Percentiles rank a stretch among this genome's conserved stretches.
Conservation (phyloP, 352 stramenopile genomes). For the Peronosclerospora sorghi region DNA sequence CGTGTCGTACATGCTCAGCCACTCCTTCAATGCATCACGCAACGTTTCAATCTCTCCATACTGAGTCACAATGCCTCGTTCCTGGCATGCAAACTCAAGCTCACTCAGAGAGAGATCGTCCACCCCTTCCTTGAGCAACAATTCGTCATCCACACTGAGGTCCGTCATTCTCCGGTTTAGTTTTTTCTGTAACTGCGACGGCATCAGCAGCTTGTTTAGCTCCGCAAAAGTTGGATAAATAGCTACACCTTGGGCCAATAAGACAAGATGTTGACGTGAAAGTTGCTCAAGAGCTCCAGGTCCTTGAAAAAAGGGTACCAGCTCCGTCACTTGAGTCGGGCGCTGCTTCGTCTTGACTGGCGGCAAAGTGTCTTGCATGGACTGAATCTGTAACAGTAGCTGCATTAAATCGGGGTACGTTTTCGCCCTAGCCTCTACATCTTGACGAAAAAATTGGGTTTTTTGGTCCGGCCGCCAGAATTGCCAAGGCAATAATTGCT, state of each 20-base stretch:
- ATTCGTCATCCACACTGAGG: slow-evolving; percentile 60
- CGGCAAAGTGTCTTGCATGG: slow-evolving; percentile 36
- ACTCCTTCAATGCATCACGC: slow-evolving; percentile 40
- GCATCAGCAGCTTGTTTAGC: slow-evolving; percentile 35
- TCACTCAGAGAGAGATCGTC: slow-evolving; percentile 64
- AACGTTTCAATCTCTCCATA: slow-evolving; percentile 59
- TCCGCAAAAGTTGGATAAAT: slow-evolving; percentile 49
- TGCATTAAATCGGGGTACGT: slow-evolving; percentile 54
- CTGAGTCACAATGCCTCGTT: slow-evolving; percentile 56
- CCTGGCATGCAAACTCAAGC: slow-evolving; percentile 77
- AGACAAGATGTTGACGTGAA: slow-evolving; percentile 35
- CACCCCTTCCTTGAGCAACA: slow-evolving; percentile 57
- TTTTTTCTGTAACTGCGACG: slow-evolving; percentile 27
- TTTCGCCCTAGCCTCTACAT: slow-evolving; percentile 33
- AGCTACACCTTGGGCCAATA: slow-evolving; percentile 40
- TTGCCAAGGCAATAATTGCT: slow-evolving; percentile 75
- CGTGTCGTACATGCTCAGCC: slow-evolving; percentile 70
- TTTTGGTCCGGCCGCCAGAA: slow-evolving; percentile 80
- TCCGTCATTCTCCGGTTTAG: slow-evolving; percentile 47
- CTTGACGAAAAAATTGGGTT: slow-evolving; percentile 69
- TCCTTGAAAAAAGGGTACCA: slow-evolving; percentile 57
- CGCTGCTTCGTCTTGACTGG: slow-evolving; percentile 18
- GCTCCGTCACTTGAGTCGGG: slow-evolving; percentile 44
- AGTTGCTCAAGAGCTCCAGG: slow-evolving; percentile 37
- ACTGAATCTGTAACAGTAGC: slow-evolving; percentile 51